phyloP scores from a whole-genome alignment of 495 filamentous ascomycete species.

The Bryoglossum gracile region DNA sequence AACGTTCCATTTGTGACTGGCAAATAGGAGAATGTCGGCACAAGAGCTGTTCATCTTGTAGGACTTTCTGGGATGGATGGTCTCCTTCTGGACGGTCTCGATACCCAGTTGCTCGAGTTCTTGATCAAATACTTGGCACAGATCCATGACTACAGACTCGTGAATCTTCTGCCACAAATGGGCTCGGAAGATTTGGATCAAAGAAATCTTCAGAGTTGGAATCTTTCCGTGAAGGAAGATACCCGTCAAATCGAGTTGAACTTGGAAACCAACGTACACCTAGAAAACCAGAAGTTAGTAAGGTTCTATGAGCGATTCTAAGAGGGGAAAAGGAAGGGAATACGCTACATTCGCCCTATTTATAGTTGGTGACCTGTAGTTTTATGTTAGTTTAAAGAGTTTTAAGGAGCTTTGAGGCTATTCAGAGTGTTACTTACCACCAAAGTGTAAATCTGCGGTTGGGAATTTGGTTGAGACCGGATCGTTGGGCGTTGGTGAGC shows the following conservation, averaged over 20 bases:
- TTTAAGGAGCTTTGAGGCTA: too few species aligned
- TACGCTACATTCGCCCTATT: conserved; percentile 70
- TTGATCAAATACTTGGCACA: conserved; percentile 99
- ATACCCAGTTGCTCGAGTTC: conserved; percentile 94
- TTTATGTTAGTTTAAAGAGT: too few species aligned
- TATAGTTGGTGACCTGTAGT: too few species aligned
- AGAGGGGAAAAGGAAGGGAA: too few species aligned
- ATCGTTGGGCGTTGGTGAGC: conserved; percentile 95
- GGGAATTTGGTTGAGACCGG: conserved; percentile 98
- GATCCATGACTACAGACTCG: conserved; percentile 97
- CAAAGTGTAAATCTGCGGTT: conserved; percentile 99
- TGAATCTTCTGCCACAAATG: conserved; percentile 99
- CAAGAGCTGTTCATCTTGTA: conserved; percentile 99
- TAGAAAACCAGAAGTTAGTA: too few species aligned
- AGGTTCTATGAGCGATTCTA: too few species aligned
- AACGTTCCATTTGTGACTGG: conserved; percentile 98
- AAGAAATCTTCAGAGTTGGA: conserved; percentile 93
- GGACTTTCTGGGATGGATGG: conserved; percentile 97
- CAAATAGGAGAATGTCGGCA: conserved; percentile 95
- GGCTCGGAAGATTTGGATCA: conserved; percentile 99
- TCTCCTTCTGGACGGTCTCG: conserved; percentile 98
- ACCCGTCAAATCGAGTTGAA: conserved; percentile 95
- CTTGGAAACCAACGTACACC: conserved; percentile 92
- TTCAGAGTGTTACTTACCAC: too few species aligned
- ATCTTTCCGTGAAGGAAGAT: conserved; percentile 99